Evolutionary conservation across 2,329 filamentous ascomycete species (phyloP), one percentile per base, ranked within the genome.

Genomic region (Fusarium newnesense): DNA sequence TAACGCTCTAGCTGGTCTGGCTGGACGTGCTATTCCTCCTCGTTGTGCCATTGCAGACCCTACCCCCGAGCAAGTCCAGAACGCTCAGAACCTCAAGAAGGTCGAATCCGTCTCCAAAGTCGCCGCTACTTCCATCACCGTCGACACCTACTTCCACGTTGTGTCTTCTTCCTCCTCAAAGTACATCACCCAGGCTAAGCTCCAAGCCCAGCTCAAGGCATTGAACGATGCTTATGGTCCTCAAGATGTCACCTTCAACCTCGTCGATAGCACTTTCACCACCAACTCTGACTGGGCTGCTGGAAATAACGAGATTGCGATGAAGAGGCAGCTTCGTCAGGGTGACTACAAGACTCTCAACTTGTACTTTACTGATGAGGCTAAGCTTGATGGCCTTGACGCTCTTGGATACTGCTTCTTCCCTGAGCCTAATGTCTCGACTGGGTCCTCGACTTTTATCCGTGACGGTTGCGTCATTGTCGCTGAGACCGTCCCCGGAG

Each of bases 261-360:
- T 86, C 44, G 79, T 82, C 26, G 80, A 80, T 60, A 85, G 79
- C 26, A 83, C 83, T 62, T 84, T 81, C 70, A 86, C 86, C 40
- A 78, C 87, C 74, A 87, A 88, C 80, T 43, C 78, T 26, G 78
- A 79, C 74, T 89, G 86, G 85, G 84, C 85, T 36, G 72, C 66
- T 19, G 85, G 84, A 30, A 78, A 79, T 4, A 69, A 74, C n/a
- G 83, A 85, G 66, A 59, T 80, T 58, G 78, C 72, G 5, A 87
- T 87, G 85, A 87, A 86, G 82, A 75, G 66, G 43, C 75, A 81
- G 32, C 84, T 87, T 15, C 84, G 84, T 67, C 81, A 84, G 78
- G 85, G 86, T 52, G 80, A 80, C 64, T 87, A 86, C 78, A 69
- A 67, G 30, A 77, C 77, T n/a, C 79, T 83, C 11, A 83, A 79